Percentiles rank a stretch among this genome's conserved stretches.
Evolutionary conservation across 495 filamentous ascomycete genomes (phyloP).

Genomic region (Aspergillus saccharolyticus): DNA sequence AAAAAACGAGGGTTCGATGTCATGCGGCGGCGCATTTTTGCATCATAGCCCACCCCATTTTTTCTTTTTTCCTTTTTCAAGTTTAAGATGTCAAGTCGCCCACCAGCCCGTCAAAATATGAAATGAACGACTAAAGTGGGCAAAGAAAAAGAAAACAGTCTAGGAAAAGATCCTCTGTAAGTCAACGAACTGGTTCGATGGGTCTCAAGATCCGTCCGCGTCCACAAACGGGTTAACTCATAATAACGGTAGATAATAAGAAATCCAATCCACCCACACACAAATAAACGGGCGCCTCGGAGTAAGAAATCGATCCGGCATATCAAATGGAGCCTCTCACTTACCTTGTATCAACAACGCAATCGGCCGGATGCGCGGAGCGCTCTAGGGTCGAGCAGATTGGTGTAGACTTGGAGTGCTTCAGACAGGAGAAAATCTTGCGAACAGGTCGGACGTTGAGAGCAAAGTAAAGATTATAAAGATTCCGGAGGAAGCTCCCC

Average conservation of each 20-base stretch:
- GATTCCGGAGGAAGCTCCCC: not conserved
- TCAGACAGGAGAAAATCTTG: not conserved
- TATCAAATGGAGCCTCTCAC: not conserved
- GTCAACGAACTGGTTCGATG: constrained; percentile 3
- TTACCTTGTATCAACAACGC: not conserved
- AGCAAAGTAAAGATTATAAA: not conserved
- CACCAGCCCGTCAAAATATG: not conserved
- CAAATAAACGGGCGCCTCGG: not conserved
- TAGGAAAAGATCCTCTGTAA: constrained; percentile 5
- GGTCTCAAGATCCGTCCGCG: not conserved
- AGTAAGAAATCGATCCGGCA: constrained; percentile 3
- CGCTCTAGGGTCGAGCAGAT: not conserved
- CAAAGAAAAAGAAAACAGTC: not conserved
- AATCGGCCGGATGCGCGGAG: not conserved
- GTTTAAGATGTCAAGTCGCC: not conserved
- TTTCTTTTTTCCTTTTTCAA: too few relatives aligned
- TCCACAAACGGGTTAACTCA: not conserved
- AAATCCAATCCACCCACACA: not conserved
- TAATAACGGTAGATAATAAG: not conserved
- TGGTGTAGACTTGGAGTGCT: not conserved
- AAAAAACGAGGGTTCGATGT: constrained; percentile 1
- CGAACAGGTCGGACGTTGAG: not conserved
- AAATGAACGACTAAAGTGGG: constrained; percentile 2
- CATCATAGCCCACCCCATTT: constrained; percentile 3
- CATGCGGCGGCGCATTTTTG: constrained; percentile 1